Conservation (phyloP, 345 rosid genomes). For the Erysimum cheiranthoides region DNA sequence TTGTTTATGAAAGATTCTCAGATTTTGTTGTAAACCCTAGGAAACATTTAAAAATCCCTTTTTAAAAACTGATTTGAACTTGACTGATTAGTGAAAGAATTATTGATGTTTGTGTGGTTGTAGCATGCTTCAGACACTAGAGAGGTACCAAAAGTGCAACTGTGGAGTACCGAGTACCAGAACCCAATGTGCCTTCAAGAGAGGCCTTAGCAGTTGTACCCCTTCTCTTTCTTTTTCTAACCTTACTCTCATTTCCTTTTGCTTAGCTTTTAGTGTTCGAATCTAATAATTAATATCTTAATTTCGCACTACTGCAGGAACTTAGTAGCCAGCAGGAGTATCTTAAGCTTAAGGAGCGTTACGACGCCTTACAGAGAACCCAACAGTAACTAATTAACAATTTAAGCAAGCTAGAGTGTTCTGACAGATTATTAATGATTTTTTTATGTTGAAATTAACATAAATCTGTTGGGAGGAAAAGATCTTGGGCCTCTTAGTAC, state of each 20-base stretch:
- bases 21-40: slow-evolving; percentile 29
- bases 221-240: slow-evolving; percentile 1
- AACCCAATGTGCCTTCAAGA: slow-evolving; percentile 74
- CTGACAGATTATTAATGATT: not conserved
- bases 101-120: not conserved
- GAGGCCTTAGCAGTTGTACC: slow-evolving; percentile 77
- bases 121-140: slow-evolving; percentile 93
- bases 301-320: slow-evolving; percentile 54
- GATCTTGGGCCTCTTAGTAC: slow-evolving; percentile 85
- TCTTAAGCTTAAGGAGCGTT: slow-evolving; percentile 90
- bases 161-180: slow-evolving; percentile 99
- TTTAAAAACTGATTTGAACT: not conserved
- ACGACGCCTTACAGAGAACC: slow-evolving; percentile 79
- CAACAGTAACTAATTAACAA: slow-evolving; percentile 50
- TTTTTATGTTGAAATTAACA: slow-evolving; percentile 28
- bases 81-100: not conserved
- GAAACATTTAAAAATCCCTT: not conserved
- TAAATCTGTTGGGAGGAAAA: slow-evolving; percentile 93
- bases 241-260: not conserved
- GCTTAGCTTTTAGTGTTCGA: not conserved
- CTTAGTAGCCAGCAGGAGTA: slow-evolving; percentile 92
- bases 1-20: not conserved
- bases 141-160: slow-evolving; percentile 97
- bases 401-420: not conserved
- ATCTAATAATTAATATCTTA: not conserved